Base-by-base conservation (phyloP, 2,329 filamentous ascomycete species). In the Aphanocladium album region DNA sequence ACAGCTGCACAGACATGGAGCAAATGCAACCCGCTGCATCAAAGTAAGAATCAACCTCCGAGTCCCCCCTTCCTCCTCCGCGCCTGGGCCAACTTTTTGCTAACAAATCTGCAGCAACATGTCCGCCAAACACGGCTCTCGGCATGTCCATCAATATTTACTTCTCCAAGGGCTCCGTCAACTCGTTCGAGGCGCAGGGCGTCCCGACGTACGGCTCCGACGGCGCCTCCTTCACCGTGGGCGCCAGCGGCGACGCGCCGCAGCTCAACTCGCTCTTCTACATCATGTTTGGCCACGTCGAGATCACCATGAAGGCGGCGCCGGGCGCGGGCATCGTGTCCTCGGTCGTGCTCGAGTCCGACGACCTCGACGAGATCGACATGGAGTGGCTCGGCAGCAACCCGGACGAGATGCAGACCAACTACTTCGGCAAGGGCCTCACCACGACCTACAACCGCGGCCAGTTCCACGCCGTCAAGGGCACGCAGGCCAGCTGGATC, bases 241-340 rank as follows among this genome's bases (percentile, higher is more conserved):
- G 85, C 57, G 79, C 87, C 70, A 81, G 87, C 55, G 93, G 93
- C 61, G 91, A 99, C 71, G 85, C 91, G 3, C 95, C 95, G 0
- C 89, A 93, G 73, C 84, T 99, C 63, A 83, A 83, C 65, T 96
- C 92, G 63, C 85, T 95, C 69, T 98, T 96, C 84, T 98, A 97
- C 81, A 96, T 99, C 78, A 98, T 99, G 95, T 99, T 97, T 73
- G 95, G 95, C 66, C 89, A 88, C 64, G 90, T 97, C 70, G 89
- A 96, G 66, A 85, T 93, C 66, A 88, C 85, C 35, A 83, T 97
- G 79, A 93, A 93, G 76, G 87, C 91, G 27, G 92, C 95, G 11
- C 88, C 92, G 0, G 95, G 95, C 8, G 87, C 85, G 11, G 95
- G 95, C 62, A 97, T 99, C 68, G 93, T 99, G 65, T 96, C 91